Evolutionary conservation across 768 basidiomycete genomes (phyloP), one percentile per base, ranked within the genome.

Genomic region (Pulveroboletus sp.): DNA sequence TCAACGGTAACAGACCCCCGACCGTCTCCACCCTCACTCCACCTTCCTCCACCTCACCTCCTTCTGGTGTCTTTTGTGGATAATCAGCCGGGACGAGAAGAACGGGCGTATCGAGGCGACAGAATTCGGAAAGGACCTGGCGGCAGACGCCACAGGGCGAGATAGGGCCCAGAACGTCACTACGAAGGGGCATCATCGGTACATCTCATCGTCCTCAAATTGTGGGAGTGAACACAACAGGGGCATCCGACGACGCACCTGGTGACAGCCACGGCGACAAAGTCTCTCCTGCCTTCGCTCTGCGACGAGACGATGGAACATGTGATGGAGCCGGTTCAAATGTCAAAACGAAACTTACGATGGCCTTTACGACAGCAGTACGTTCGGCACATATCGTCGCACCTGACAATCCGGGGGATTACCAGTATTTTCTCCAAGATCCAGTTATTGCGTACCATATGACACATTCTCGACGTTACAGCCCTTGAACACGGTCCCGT

Each of bases 61-160:
- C 30, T 31, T 5, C 9, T 31, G 2, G 18, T 8, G 26, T 13
- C 28, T 8, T 21, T 42, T 17, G 68, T 0, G 78, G 74, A 58
- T 83, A 83, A 18, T 13, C 4, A 13, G 17, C 17, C 13, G 17
- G 39, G 15, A n/a, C 15, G 37, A 2, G 81, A 21, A 82, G 66
- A 47, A 87, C 72, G 0, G 89, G 89, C 75, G 86, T 87, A 26
- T 82, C 73, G 33, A 80, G 76, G 6, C 78, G 67, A 59, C 89
- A 93, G 59, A 95, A 94, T 61, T 95, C 93, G 50, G 89, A 82
- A 43, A 92, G 77, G 43, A 96, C 79, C 65, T 97, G 94, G 8
- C 95, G 85, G 59, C 94, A 99, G 40, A 94, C 82, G 2, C 95
- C 95, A 66, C 96, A 98, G 0, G 95, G 95, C 2, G 93, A 86